These are phyloP conservation scores for Lactarius akahatsu DNA, from an alignment of 768 basidiomycete genomes.

Conservation along the genomic window DNA sequence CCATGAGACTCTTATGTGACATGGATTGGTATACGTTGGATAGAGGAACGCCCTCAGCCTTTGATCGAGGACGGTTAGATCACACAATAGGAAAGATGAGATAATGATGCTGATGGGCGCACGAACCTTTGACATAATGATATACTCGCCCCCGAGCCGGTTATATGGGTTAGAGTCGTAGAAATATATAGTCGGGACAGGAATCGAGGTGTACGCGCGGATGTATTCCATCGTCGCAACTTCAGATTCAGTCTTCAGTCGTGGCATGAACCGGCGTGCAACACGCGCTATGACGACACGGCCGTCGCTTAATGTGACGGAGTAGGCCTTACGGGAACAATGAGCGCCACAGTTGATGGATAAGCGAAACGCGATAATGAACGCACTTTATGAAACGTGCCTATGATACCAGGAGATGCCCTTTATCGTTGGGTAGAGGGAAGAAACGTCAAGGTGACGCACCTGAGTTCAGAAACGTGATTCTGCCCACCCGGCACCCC, in stretches of 20 bases:
- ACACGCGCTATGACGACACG: slow-evolving; percentile 73
- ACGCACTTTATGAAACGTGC: slow-evolving; percentile 81
- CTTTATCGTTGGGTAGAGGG: slow-evolving; percentile 25
- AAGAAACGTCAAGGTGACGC: slow-evolving; percentile 34
- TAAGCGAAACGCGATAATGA: slow-evolving; percentile 23
- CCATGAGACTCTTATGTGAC: slow-evolving; percentile 62
- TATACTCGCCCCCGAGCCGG: slow-evolving; percentile 80
- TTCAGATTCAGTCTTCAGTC: slow-evolving; percentile 84
- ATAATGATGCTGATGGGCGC: background rate
- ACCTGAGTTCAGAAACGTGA: slow-evolving; percentile 75
- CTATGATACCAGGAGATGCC: slow-evolving; percentile 37
- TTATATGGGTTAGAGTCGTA: slow-evolving; percentile 85
- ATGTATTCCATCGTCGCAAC: slow-evolving; percentile 84
- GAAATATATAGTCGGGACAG: slow-evolving; percentile 72
- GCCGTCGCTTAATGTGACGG: slow-evolving; percentile 62
- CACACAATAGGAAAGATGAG: background rate
- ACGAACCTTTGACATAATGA: slow-evolving; percentile 81
- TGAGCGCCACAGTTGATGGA: slow-evolving; percentile 7
- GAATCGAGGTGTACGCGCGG: slow-evolving; percentile 64
- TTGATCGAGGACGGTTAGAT: slow-evolving; percentile 21
- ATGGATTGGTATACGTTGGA: slow-evolving; percentile 70
- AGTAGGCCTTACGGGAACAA: slow-evolving; percentile 57
- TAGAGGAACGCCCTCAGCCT: slow-evolving; percentile 77
- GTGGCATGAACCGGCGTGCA: slow-evolving; percentile 82
- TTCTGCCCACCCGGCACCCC: slow-evolving; percentile 62